Base-by-base conservation (phyloP, 345 rosid species). In the Salix arbutifolia region DNA sequence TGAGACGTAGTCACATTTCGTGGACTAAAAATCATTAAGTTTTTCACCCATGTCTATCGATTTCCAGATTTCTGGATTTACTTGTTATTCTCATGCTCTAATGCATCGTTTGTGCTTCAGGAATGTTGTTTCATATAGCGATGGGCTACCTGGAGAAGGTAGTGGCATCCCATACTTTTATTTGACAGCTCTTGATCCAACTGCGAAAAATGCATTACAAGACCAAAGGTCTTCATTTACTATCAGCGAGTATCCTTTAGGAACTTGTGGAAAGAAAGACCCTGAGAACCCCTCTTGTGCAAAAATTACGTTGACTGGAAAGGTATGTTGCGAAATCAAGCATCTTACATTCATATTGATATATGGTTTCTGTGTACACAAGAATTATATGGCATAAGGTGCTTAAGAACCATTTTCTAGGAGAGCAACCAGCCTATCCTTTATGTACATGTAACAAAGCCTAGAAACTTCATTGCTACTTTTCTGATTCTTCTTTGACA, bases 121-220 rank as follows among this genome's bases (percentile, higher is more conserved):
- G 89, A 94, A 94, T 86, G 97, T 94, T 66, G 95, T 91, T 67
- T 92, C 98, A 17, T 94, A 83, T 76, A 92, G 98, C 64, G 97
- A 94, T 69, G 99, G 98, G 74, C 67, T 77, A 46, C 96, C 98
- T 0, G 78, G 80, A 13, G 64, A 88, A 77, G 89, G 97, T 21
- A 84, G 69, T 40, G 99, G 98, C 25, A 72, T 92, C 81, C 99
- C 98, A 0, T 96, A 91, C 83, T 96, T 96, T 80, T 96, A 96
- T 89, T 87, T 96, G 86, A 96, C 98, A 33, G 77, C 89, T 48
- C 99, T 96, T 73, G 99, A 96, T 88, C 98, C 97, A 80, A 96
- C 99, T 11, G 94, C 99, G 1, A 84, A 86, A 75, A 87, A 95
- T 82, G 99, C 98, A 6, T 62, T 90, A 61, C 79, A 79, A 76